Base-by-base conservation (phyloP, 176 grass and related monocot genomes). In the Phoenix dactylifera region DNA sequence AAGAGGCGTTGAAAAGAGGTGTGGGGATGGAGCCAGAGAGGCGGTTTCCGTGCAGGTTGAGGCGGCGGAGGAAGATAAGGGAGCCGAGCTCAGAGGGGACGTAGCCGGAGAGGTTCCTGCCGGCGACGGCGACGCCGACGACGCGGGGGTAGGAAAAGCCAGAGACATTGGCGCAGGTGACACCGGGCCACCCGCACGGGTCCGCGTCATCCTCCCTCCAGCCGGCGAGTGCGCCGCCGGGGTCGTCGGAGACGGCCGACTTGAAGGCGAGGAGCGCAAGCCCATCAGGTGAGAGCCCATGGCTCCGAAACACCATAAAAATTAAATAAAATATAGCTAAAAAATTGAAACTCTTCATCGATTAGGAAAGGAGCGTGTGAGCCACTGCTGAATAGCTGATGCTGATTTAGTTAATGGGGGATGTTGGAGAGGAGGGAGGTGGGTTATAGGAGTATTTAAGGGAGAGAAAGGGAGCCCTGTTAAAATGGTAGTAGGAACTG, bases 31-130 rank as follows among this genome's bases (percentile, higher is more conserved):
- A 32, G n/a, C 93, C 79, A 0, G 75, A 12, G 9, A 97, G 81
- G 17, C 82, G 84, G 69, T 97, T 97, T 6, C 71, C 84, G 16
- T 97, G 93, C 6, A 97, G 81, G 69, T 81, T 97, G 19, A 97
- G 82, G 7, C 93, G 77, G 22, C 93, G 93, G 72, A 97, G 87
- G 70, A 97, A 97, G 4, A 85, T 76, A 22, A 97, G 76, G 4
- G 78, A 74, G 7, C 93, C 93, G 30, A 97, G 71, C 79, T 91
- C 87, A 0, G 93, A 88, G 0, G 93, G 93, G 64, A 97, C 83
- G 70, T 91, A 88, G 0, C 93, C 93, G 5, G 93, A 80, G 44
- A 97, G 50, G 75, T 97, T 97, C 77, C 83, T 91, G 0, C 85
- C 84, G 0, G 93, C 84, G 14, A 97, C 63, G 18, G 87, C 83